Percentiles rank a stretch among this genome's conserved stretches.
Evolutionary conservation across 352 stramenopile genomes (phyloP).

Genomic region (Pythium sp.): DNA sequence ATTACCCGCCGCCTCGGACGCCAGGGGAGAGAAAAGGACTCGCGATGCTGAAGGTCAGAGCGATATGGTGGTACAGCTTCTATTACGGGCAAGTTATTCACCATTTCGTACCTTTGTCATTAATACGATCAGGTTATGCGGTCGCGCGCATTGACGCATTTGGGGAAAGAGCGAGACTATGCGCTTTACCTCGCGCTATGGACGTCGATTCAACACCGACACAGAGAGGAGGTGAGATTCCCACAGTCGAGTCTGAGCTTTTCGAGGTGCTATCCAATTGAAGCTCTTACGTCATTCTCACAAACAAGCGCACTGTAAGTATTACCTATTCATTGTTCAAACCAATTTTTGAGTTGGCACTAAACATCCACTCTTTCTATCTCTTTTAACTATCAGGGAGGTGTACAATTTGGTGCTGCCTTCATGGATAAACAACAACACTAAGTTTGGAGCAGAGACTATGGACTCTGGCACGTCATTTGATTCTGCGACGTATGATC

Average conservation of each 20-base stretch:
- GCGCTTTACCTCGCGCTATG: conserved; percentile 55
- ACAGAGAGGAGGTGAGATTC: conserved; percentile 1
- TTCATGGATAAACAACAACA: conserved; percentile 37
- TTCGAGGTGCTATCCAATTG: conserved; percentile 9
- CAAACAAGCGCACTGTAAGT: conserved; percentile 13
- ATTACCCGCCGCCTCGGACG: conserved; percentile 31
- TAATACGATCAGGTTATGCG: conserved; percentile 48
- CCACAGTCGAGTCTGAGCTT: background rate
- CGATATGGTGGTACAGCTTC: background rate
- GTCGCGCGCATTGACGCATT: conserved; percentile 51
- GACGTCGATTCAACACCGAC: conserved; percentile 20
- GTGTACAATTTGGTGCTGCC: conserved; percentile 35
- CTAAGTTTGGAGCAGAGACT: conserved; percentile 22
- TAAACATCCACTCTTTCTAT: background rate
- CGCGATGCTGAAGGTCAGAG: conserved; percentile 53
- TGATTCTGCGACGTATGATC: conserved; percentile 34
- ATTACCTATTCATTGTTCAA: background rate
- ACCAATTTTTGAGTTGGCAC: background rate
- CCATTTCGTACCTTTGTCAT: background rate
- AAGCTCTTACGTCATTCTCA: conserved; percentile 6
- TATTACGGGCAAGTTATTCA: background rate
- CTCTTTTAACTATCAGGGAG: conserved; percentile 20
- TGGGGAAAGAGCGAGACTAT: conserved; percentile 71
- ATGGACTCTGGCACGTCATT: background rate
- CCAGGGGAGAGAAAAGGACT: conserved; percentile 52